Percentiles rank a stretch among this genome's conserved stretches.
phyloP scores from a whole-genome alignment of 192 early-diverging fungal species.

The Chytriomyces sp. region DNA sequence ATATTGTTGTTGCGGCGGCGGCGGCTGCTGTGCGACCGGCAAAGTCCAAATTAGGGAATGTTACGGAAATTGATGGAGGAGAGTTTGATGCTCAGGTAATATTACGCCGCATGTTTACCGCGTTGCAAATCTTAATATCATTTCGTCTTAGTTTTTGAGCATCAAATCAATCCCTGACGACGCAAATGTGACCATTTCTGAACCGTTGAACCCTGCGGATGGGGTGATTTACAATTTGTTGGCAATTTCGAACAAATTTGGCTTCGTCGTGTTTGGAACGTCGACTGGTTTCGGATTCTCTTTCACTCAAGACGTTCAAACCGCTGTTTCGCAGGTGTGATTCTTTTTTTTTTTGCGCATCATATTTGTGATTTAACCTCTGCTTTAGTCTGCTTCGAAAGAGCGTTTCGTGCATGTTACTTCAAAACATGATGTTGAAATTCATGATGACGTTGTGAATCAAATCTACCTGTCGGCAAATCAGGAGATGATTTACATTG shows the following conservation, averaged over 20 bases:
- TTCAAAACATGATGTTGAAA: not conserved
- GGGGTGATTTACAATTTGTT: conserved; percentile 17
- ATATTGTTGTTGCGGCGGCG: too few species aligned
- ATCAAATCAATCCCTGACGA: conserved; percentile 16
- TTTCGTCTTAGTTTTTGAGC: too few species aligned
- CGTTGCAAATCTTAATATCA: too few species aligned
- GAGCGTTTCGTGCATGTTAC: not conserved
- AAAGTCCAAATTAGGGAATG: too few species aligned
- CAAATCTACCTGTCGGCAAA: conserved; percentile 23
- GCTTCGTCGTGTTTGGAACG: conserved; percentile 29
- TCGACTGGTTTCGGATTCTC: conserved; percentile 27
- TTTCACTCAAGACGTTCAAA: conserved; percentile 25
- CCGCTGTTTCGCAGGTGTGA: conserved; percentile 1
- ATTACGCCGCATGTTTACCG: too few species aligned
- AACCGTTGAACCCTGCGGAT: not conserved
- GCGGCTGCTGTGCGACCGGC: too few species aligned
- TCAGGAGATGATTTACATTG: conserved; percentile 16
- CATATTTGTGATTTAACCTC: not conserved
- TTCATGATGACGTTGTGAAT: conserved; percentile 11
- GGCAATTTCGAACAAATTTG: conserved; percentile 37
- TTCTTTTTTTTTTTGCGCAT: conserved; percentile 3
- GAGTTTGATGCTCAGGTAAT: too few species aligned
- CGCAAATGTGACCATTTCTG: conserved; percentile 7
- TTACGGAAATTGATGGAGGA: too few species aligned
- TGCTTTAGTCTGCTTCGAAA: conserved; percentile 5